phyloP scores from a whole-genome alignment of 2,329 filamentous ascomycete species.

The Beauveria varroae region DNA sequence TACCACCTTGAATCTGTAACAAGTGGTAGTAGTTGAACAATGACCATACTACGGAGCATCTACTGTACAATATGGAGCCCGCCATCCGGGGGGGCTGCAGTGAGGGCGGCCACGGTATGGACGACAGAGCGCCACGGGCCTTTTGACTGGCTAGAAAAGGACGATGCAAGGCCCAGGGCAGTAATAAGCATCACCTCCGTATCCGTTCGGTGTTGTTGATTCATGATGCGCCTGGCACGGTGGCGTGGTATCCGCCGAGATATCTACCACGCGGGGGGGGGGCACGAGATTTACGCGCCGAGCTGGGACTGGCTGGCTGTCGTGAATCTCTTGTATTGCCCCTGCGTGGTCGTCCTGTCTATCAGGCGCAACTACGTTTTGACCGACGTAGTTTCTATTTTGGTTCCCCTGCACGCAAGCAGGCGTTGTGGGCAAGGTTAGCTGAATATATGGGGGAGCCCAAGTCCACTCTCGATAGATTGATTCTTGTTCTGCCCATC shows the following conservation, averaged over 20 bases:
- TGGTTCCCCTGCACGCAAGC: not conserved
- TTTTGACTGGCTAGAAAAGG: not conserved
- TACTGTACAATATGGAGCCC: no score
- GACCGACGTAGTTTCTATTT: not conserved
- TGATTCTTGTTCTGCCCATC: not conserved
- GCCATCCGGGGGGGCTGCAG: no score
- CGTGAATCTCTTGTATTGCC: not conserved
- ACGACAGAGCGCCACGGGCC: not conserved
- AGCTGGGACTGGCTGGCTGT: not conserved
- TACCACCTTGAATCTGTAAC: not conserved
- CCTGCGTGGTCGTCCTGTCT: not conserved
- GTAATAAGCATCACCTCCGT: no score
- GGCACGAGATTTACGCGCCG: slow-evolving; percentile 3
- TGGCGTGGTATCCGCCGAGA: not conserved
- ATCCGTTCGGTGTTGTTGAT: not conserved
- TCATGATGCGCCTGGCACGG: not conserved
- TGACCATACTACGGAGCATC: not conserved
- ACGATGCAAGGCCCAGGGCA: not conserved
- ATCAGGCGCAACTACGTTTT: not conserved
- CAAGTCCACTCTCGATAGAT: not conserved
- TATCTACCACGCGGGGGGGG: not conserved
- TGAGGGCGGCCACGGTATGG: not conserved
- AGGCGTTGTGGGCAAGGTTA: not conserved
- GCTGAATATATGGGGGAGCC: not conserved
- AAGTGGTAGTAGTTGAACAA: not conserved